phyloP scores from a whole-genome alignment of 2,329 filamentous ascomycete genomes.

The Microcera coccophila region DNA sequence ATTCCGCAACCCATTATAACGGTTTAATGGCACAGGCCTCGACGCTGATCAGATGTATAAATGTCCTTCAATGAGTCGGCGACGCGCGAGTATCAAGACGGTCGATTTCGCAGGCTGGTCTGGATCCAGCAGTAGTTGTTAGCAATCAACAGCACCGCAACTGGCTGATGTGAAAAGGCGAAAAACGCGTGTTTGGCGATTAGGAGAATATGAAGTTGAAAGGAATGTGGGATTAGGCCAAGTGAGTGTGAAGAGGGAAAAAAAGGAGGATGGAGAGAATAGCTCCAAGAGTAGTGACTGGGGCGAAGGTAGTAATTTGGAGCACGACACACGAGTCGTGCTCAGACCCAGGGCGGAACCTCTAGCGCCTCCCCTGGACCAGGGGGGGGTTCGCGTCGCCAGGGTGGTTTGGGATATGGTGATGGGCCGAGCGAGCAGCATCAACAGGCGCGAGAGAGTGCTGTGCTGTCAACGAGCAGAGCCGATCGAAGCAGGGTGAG shows the following conservation, averaged over 20 bases:
- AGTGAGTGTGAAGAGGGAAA: conserved; percentile 30
- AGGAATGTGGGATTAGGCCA: conserved; percentile 23
- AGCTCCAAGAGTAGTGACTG: conserved; percentile 20
- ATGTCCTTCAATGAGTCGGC: conserved; percentile 10
- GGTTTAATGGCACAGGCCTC: conserved; percentile 29
- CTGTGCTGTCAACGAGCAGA: conserved; percentile 1
- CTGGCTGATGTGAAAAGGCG: conserved; percentile 16
- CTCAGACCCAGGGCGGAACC: conserved; percentile 29
- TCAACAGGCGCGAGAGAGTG: not conserved
- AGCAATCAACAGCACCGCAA: conserved; percentile 16
- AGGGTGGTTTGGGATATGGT: not conserved
- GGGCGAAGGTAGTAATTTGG: conserved; percentile 29
- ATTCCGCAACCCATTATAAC: conserved; percentile 97
- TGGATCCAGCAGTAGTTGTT: conserved; percentile 2
- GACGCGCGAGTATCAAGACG: conserved; percentile 16
- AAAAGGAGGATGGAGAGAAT: conserved; percentile 26
- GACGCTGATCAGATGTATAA: conserved; percentile 11
- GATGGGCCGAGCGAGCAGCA: conserved; percentile 11
- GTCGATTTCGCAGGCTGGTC: conserved; percentile 12
- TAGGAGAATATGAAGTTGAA: conserved; percentile 18
- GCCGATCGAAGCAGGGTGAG: conserved; percentile 4
- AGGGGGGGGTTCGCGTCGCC: conserved; percentile 17
- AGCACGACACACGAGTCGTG: conserved; percentile 31
- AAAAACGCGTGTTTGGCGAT: conserved; percentile 17
- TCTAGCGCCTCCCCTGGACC: conserved; percentile 29